Evolutionary conservation across 805 yeast species (phyloP).

Genomic region (Schwanniomyces vanrijiae): DNA sequence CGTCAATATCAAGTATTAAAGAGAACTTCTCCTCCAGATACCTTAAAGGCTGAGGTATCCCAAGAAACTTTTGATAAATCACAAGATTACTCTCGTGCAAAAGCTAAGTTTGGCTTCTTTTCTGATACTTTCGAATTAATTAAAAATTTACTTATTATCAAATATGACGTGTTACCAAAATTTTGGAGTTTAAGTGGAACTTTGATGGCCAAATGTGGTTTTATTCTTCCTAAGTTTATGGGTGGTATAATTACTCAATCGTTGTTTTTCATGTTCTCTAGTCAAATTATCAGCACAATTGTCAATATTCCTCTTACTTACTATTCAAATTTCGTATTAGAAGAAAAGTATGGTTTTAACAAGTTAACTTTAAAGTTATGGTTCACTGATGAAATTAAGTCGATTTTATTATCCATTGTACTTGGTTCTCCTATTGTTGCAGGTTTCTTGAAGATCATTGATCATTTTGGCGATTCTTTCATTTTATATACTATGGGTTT

Average conservation of each 20-base stretch:
- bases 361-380: constrained; percentile 74
- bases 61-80: constrained; percentile 3
- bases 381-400: constrained; percentile 70
- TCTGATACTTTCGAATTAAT: constrained; percentile 49
- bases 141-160: constrained; percentile 58
- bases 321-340: constrained; percentile 83
- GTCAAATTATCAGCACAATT: constrained; percentile 52
- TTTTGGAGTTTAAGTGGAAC: constrained; percentile 53
- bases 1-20: constrained; percentile 2
- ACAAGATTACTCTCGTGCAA: constrained; percentile 46
- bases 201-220: constrained; percentile 51
- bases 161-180: constrained; percentile 50
- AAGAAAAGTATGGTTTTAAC: constrained; percentile 91
- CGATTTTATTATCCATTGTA: constrained; percentile 48
- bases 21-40: constrained; percentile 1
- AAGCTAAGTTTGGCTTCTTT: constrained; percentile 66
- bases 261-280: constrained; percentile 55
- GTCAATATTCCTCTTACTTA: constrained; percentile 67
- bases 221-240: constrained; percentile 34
- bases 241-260: constrained; percentile 72
- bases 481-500: constrained; percentile 77
- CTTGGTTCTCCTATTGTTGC: constrained; percentile 75
- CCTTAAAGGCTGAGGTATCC: neutral
- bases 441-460: constrained; percentile 77
- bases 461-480: constrained; percentile 75